Evolutionary conservation across 2,329 filamentous ascomycete species (phyloP).

Genomic region (Fonsecaea pugnacius): DNA sequence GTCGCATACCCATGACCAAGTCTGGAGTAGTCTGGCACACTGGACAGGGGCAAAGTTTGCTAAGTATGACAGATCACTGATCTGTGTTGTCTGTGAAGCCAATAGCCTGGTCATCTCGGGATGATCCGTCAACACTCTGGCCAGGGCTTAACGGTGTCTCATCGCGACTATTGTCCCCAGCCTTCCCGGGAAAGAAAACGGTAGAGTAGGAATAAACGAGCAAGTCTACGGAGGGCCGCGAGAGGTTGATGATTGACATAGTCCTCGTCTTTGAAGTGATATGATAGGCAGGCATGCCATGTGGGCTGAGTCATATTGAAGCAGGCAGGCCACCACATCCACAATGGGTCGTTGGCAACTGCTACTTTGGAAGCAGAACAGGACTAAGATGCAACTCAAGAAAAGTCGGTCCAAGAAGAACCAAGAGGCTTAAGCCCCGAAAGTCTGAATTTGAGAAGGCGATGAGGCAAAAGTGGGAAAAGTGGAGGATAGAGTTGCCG

Average conservation of each 20-base stretch:
- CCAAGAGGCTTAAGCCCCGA: neutral
- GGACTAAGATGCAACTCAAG: neutral
- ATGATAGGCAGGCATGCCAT: neutral
- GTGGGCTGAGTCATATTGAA: slow-evolving; percentile 2
- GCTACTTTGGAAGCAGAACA: neutral
- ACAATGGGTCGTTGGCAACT: neutral
- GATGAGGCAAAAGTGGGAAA: neutral
- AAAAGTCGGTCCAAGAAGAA: neutral
- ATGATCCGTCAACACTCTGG: neutral
- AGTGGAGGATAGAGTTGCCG: neutral
- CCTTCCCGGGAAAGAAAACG: neutral
- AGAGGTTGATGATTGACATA: neutral
- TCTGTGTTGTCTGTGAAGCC: neutral
- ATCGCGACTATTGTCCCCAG: neutral
- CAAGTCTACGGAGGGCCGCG: neutral
- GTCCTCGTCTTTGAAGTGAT: neutral
- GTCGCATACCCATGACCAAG: neutral
- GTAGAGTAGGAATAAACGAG: neutral
- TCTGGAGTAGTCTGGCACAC: neutral
- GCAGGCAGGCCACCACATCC: neutral
- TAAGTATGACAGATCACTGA: neutral
- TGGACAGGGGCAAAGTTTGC: neutral
- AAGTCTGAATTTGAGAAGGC: neutral
- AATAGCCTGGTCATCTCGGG: neutral
- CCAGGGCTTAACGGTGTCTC: neutral